A percentile compares a stretch with the other conserved stretches of the same genome.
phyloP scores from a whole-genome alignment of 352 stramenopile species.

The Paralagenidium karlingii region DNA sequence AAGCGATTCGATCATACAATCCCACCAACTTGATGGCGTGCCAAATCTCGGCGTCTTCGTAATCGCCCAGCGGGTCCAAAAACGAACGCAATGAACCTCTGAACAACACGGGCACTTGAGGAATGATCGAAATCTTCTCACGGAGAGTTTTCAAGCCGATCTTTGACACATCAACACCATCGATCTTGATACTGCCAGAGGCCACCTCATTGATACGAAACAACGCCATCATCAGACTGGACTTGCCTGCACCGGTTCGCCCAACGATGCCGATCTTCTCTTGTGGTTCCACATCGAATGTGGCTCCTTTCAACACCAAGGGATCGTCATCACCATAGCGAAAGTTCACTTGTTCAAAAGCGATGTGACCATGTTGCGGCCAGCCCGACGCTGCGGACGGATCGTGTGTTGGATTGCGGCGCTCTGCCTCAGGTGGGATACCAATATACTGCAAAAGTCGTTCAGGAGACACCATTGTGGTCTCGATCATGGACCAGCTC shows the following conservation, averaged over 20 bases:
- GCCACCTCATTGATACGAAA: slow-evolving; percentile 55
- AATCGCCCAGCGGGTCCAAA: slow-evolving; percentile 42
- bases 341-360: slow-evolving; percentile 9
- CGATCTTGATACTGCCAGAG: slow-evolving; percentile 50
- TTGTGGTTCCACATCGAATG: too few relatives aligned
- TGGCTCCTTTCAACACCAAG: too few relatives aligned
- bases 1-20: slow-evolving; percentile 25
- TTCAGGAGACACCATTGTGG: slow-evolving; percentile 80
- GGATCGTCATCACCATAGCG: slow-evolving; percentile 5
- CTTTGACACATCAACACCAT: slow-evolving; percentile 45
- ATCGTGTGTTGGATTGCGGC: too few relatives aligned
- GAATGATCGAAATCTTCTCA: slow-evolving; percentile 63
- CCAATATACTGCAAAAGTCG: slow-evolving; percentile 79
- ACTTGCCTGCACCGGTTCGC: slow-evolving; percentile 86
- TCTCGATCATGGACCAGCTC: slow-evolving; percentile 50
- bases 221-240: slow-evolving; percentile 67
- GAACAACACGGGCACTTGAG: slow-evolving; percentile 77
- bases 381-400: too few relatives aligned
- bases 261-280: slow-evolving; percentile 79
- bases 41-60: slow-evolving; percentile 48
- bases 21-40: slow-evolving; percentile 24
- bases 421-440: slow-evolving; percentile 15
- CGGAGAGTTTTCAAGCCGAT: slow-evolving; percentile 56
- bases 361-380: slow-evolving; percentile 55
- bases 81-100: slow-evolving; percentile 71